Base-by-base conservation (phyloP, 2,329 filamentous ascomycete genomes). In the Pochonia chlamydosporia region DNA sequence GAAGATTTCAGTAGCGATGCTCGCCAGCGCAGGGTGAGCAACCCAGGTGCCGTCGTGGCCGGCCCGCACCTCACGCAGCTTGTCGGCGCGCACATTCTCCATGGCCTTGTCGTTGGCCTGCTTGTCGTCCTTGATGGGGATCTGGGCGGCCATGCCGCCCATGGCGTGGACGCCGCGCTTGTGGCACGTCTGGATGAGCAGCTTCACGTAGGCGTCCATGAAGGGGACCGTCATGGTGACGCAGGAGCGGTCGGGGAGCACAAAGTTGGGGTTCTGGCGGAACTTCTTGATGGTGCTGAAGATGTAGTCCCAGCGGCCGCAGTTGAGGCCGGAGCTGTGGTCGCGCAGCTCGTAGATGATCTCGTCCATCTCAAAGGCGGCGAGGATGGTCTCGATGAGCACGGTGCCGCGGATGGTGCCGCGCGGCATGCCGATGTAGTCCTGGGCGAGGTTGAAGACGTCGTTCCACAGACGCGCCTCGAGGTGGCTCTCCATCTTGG, bases 231-330 rank as follows among this genome's bases (percentile, higher is more conserved):
- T 97, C 93, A 99, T 97, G 58, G 93, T 99, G 47, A 99, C 89
- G 51, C 82, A 78, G 47, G 85, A 85, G 52, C 93, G 88, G 68
- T 99, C 92, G 24, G 93, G 93, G 18, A 99, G 84, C 48, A 97
- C 83, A 65, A 97, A 97, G 72, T 85, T 84, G 60, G 87, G 77
- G 76, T 96, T 93, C 63, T 96, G 83, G 65, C 93, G 89, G 86
- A 97, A 96, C 71, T 95, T 96, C 81, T 99, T 99, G 78, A 99
- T 97, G 64, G 92, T 89, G 68, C 87, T 93, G 79, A 99, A 99
- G 73, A 99, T 97, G 78, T 99, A 99, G 67, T 99, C 93, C 93
- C 93, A 99, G 58, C 93, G 87, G 55, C 93, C 93, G 71, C 93
- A 97, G 82, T 99, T 99, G 63, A 99, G 82, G 41, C 93, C 93